Base-by-base conservation (phyloP, 1,284 basidiomycete genomes). In the Fomitopsis palustris region DNA sequence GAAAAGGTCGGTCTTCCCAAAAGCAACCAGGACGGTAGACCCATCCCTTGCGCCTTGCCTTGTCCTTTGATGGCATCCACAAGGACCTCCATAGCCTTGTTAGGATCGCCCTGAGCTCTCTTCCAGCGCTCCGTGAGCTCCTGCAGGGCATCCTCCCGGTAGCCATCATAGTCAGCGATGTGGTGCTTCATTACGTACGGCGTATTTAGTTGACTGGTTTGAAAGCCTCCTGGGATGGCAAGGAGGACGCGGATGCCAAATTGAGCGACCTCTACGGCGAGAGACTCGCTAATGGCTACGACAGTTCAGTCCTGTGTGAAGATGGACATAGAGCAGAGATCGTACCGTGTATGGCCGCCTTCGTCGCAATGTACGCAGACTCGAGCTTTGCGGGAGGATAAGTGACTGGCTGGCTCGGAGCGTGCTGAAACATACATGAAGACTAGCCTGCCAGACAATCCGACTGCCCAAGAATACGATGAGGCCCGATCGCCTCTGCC, bases 51-150 rank as follows among this genome's bases (percentile, higher is more conserved):
- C 9, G 70, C 70, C 41, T 51, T 49, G 39, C 72, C 72, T 65
- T 85, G 82, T 3, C 80, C 81, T 60, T 77, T 68, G 7, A 86
- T 82, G 37, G 84, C 77, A 61, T 87, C 84, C 16, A 85, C 80
- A 19, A 87, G 69, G 6, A 76, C 74, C 49, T 79, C 75, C 75
- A 82, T 82, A 1, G 80, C 85, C 65, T 83, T 84, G 21, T 68
- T 66, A 0, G 84, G 83, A 66, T 86, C 83, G 0, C 84, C 84
- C 47, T 70, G 75, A 60, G 81, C 77, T n/a, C 70, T 73, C 6
- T 78, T 78, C 9, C 77, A 67, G 4, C 79, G 63, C 1, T 68
- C 64, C 3, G 57, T 63, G 58, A 78, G 79, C 54, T 61, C 62
- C 45, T 64, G 65, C 52, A 66, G 58, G 21, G 65, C 66, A 12